phyloP scores from a whole-genome alignment of 768 basidiomycete genomes.

The Suillus brevipes region DNA sequence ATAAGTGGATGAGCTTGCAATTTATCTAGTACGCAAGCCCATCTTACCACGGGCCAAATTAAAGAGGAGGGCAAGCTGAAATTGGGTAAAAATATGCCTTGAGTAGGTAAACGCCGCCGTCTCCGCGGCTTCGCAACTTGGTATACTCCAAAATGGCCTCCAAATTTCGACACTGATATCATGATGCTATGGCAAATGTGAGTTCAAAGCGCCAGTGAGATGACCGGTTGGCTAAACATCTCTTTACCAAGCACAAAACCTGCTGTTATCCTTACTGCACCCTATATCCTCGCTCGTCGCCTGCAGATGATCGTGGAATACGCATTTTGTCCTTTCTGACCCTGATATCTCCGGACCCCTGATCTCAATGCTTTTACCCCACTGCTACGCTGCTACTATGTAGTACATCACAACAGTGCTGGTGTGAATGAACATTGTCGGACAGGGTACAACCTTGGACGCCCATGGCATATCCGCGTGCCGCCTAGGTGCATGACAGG shows the following conservation, averaged over 20 bases:
- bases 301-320: conserved; percentile 25
- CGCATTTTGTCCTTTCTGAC: background rate
- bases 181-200: background rate
- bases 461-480: conserved; percentile 2
- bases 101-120: background rate
- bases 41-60: background rate
- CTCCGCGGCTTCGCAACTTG: background rate
- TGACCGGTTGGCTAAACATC: background rate
- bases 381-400: no score
- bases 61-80: background rate
- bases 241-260: background rate
- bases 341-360: background rate
- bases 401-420: conserved; percentile 11
- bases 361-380: background rate
- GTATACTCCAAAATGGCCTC: background rate
- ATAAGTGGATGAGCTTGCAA: background rate
- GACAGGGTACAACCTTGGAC: conserved; percentile 2
- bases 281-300: conserved; percentile 27
- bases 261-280: conserved; percentile 23
- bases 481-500: conserved; percentile 12
- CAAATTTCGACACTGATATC: background rate
- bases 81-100: background rate
- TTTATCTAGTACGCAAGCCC: background rate
- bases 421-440: background rate
- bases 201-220: background rate